Evolutionary conservation across 768 basidiomycete species (phyloP).

Genomic region (Psilocybe cyanescens): DNA sequence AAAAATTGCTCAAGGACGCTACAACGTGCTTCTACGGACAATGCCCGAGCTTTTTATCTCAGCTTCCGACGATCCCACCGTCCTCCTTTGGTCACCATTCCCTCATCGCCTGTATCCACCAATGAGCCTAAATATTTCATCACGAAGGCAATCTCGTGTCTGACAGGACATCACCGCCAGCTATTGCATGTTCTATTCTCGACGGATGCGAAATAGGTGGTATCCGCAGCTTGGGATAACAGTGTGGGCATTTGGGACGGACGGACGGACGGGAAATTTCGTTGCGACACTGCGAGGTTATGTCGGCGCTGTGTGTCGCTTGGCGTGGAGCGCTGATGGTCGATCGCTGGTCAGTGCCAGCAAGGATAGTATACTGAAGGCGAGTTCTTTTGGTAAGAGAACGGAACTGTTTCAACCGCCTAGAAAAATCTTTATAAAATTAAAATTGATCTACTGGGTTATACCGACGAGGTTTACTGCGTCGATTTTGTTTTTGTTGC

Average conservation of each 20-base stretch:
- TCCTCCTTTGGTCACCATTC: slow-evolving; percentile 94
- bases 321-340: slow-evolving; percentile 96
- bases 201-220: slow-evolving; percentile 91
- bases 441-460: slow-evolving; percentile 91
- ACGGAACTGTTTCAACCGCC: not conserved
- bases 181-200: slow-evolving; percentile 94
- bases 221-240: slow-evolving; percentile 90
- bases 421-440: slow-evolving; percentile 73
- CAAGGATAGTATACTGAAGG: slow-evolving; percentile 96
- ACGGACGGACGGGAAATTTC: slow-evolving; percentile 76
- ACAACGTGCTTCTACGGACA: slow-evolving; percentile 65
- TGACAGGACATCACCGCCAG: slow-evolving; percentile 95
- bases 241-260: slow-evolving; percentile 94
- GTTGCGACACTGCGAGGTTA: slow-evolving; percentile 91
- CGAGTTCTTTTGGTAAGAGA: slow-evolving; percentile 34
- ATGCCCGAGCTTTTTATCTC: slow-evolving; percentile 88
- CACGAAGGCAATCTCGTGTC: slow-evolving; percentile 58
- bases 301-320: slow-evolving; percentile 90
- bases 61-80: slow-evolving; percentile 96
- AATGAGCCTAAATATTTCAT: slow-evolving; percentile 16
- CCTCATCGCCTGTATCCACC: slow-evolving; percentile 36
- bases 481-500: slow-evolving; percentile 92
- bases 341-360: slow-evolving; percentile 91
- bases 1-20: slow-evolving; percentile 75
- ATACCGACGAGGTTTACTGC: slow-evolving; percentile 98